Percentiles rank a stretch among this genome's conserved stretches.
Conservation (phyloP, 2,329 filamentous ascomycete species). For the Graphilbum fragrans region DNA sequence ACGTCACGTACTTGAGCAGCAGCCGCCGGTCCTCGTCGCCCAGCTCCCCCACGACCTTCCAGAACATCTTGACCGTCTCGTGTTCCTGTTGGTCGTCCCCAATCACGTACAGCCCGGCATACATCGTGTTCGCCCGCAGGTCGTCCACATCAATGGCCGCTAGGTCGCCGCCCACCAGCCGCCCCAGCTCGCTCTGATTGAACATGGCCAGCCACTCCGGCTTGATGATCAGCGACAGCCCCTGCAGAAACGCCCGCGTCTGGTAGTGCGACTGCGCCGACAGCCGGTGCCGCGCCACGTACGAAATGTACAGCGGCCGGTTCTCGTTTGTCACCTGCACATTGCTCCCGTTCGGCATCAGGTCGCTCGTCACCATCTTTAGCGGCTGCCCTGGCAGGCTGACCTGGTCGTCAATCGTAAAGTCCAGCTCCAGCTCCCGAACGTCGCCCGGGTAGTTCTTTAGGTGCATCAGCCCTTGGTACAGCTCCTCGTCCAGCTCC, state of each 20-base stretch:
- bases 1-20: slow-evolving; percentile 92
- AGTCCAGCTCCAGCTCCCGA: slow-evolving; percentile 70
- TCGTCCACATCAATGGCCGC: slow-evolving; percentile 81
- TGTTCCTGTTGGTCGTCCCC: slow-evolving; percentile 86
- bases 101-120: slow-evolving; percentile 77
- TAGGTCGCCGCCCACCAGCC: slow-evolving; percentile 78
- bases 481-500: slow-evolving; percentile 82
- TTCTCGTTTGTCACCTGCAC: slow-evolving; percentile 83
- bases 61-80: slow-evolving; percentile 75
- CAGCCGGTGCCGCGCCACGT: slow-evolving; percentile 78
- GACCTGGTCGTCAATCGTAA: slow-evolving; percentile 69
- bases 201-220: slow-evolving; percentile 97
- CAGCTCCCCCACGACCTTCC: slow-evolving; percentile 73
- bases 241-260: slow-evolving; percentile 76
- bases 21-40: slow-evolving; percentile 67
- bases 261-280: slow-evolving; percentile 69
- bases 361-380: slow-evolving; percentile 58
- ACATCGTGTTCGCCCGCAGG: slow-evolving; percentile 69
- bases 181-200: slow-evolving; percentile 90
- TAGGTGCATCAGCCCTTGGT: slow-evolving; percentile 69
- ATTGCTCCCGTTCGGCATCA: slow-evolving; percentile 66
- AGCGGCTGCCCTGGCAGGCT: slow-evolving; percentile 32
- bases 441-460: slow-evolving; percentile 82
- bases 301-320: slow-evolving; percentile 84
- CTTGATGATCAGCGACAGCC: slow-evolving; percentile 77